Evolutionary conservation across 2,329 filamentous ascomycete genomes (phyloP), one percentile per base, ranked within the genome.

Genomic region (Xylaria sp.): DNA sequence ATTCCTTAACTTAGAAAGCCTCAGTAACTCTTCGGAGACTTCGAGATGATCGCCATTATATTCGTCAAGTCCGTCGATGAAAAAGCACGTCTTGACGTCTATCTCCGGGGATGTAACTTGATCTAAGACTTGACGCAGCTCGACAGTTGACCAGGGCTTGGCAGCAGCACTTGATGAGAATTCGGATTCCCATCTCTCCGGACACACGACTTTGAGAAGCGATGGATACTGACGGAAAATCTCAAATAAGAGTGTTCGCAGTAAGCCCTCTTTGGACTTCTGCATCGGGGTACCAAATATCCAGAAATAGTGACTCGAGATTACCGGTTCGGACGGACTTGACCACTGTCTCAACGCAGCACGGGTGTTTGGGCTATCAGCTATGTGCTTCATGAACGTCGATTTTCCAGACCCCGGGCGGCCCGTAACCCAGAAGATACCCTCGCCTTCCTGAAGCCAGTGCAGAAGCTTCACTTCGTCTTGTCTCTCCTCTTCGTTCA

Each of bases 301-400:
- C 79, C 78, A 81, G 63, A 82, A 82, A 66, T 78, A 83, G 54
- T 79, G 79, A 6, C 65, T 74, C 2, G 74, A 76, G 25, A 77
- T 73, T 5, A 78, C 57, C 12, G 77, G 52, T 15, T 65, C 63
- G 1, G 55, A 52, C 0, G 63, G 54, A 0, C 39, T 67, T 1
- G 79, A 74, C 81, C 81, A 84, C 0, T 48, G 9, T 23, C 70
- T 18, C 2, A 82, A 54, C 8, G 50, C 58, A 0, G 72, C 28
- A 0, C 48, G 34, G 0, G 77, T 79, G 3, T 66, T 48, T 0
- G 54, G 3, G 56, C 61, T 63, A 28, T 68, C 52, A 4, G 69
- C 70, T 15, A 74, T 62, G 48, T 63, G 70, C 44, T 74, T 75
- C 70, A 75, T 76, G 8, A 74, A 67, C 0, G 70, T 76, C 4